phyloP scores from a whole-genome alignment of 208 protist genomes.

The Trypanosoma congolense region DNA sequence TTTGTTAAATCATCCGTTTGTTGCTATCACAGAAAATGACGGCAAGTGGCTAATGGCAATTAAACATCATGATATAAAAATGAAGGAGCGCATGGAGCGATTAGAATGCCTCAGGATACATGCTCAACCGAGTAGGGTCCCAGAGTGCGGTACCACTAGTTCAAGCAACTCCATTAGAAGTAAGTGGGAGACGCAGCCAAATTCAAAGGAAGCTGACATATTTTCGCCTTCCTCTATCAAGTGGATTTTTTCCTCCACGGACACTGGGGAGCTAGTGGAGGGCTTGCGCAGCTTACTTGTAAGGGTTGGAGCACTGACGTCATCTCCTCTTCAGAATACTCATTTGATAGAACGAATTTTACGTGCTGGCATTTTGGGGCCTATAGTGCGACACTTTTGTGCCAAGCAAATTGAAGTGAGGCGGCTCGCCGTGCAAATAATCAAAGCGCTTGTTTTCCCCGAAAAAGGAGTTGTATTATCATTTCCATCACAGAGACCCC shows the following conservation, averaged over 20 bases:
- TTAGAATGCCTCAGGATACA: conserved; percentile 54
- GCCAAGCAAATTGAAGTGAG: conserved; percentile 28
- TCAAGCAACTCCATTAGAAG: not conserved
- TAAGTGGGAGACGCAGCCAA: not conserved
- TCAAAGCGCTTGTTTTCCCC: conserved; percentile 61
- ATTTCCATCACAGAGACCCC: conserved; percentile 74
- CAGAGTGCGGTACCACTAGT: conserved; percentile 1
- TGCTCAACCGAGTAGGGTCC: conserved; percentile 13
- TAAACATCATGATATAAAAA: conserved; percentile 61
- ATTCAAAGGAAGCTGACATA: conserved; percentile 17
- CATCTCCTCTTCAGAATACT: conserved; percentile 19
- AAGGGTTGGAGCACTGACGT: conserved; percentile 21
- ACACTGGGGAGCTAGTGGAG: conserved; percentile 22
- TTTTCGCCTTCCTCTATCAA: conserved; percentile 14
- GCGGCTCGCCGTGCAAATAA: conserved; percentile 35
- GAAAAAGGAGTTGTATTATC: conserved; percentile 56
- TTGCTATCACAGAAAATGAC: conserved; percentile 69
- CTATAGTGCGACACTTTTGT: conserved; percentile 37
- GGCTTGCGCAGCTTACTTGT: conserved; percentile 23
- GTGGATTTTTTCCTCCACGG: conserved; percentile 20
- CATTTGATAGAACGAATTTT: conserved; percentile 30
- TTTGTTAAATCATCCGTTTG: conserved; percentile 85
- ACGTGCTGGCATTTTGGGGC: conserved; percentile 30
- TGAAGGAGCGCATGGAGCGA: conserved; percentile 76
- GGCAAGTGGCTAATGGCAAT: conserved; percentile 55